Base-by-base conservation (phyloP, 2,329 filamentous ascomycete genomes). In the Arthroderma sp. region DNA sequence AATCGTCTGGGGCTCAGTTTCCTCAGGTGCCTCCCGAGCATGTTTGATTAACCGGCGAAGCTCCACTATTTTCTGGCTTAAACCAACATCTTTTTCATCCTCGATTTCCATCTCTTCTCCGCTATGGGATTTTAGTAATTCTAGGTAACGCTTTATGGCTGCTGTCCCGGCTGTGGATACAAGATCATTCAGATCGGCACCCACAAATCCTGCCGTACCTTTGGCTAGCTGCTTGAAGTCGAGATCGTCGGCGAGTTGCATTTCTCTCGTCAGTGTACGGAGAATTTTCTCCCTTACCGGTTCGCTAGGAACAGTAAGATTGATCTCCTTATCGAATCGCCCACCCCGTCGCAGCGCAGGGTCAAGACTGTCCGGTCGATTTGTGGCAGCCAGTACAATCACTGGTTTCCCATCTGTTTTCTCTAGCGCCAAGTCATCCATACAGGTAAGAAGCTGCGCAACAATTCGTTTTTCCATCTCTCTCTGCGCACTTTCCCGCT, bases 401-500 rank as follows among this genome's bases (percentile, higher is more conserved):
- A 96, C 85, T 1, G 83, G 82, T 57, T 85, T 85, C 2, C 78
- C 80, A 9, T 77, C 78, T 3, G 81, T 80, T 50, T 80, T 79
- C 45, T 85, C 78, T 50, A 83, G 70, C 33, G 78, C 74, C 36
- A 96, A 71, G 45, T 83, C 80, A 56, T 87, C 83, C 83, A 96
- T 93, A 46, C 87, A 93, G 15, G 83, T 82, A 45, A 86, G 69
- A 51, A 96, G 78, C 57, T 94, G 84, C 1, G 80, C 77, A 8
- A 93, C 82, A 50, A 93, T 91, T 43, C 87, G 73, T 58, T 86
- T 85, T 59, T 94, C 87, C 78, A 93, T 89, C 52, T 94, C 86
- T 56, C 83, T 81, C 56, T 91, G 83, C 1, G 83, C 79, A 44
- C 78, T 84, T 50, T 94, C 86, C 45, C 83, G 74, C 61, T 93